Percentiles rank a stretch among this genome's conserved stretches.
Conservation (phyloP, 495 filamentous ascomycete genomes). For the Rhypophila decipiens region DNA sequence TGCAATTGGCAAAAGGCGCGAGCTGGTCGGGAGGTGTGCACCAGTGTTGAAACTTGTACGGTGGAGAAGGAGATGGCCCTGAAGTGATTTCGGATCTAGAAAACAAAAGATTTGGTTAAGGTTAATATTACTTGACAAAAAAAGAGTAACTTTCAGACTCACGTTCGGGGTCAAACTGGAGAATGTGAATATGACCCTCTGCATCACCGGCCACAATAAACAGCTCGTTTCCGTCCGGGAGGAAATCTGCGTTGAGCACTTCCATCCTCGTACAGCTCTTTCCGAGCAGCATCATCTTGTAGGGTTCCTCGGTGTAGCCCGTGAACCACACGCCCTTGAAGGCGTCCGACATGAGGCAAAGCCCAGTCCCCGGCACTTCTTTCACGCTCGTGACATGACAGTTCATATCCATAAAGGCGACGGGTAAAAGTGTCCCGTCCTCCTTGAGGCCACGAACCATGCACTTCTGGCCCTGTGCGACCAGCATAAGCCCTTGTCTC, state of each 20-base stretch:
- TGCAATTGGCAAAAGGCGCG: conserved; percentile 66
- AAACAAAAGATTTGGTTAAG: no score
- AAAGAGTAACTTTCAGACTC: conserved; percentile 17
- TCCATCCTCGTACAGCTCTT: conserved; percentile 72
- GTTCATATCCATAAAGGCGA: conserved; percentile 97
- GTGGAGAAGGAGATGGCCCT: conserved; percentile 80
- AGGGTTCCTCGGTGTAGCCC: conserved; percentile 91
- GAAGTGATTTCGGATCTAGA: conserved; percentile 84
- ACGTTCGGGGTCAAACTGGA: conserved; percentile 93
- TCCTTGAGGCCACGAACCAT: conserved; percentile 96
- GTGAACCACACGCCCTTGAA: conserved; percentile 92
- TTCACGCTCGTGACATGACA: conserved; percentile 80
- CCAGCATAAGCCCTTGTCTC: conserved; percentile 85
- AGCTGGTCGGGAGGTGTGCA: conserved; percentile 65
- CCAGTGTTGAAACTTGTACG: conserved; percentile 76
- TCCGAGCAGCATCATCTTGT: conserved; percentile 89
- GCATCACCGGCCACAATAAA: conserved; percentile 78
- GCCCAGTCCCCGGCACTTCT: conserved; percentile 72
- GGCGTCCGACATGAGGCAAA: conserved; percentile 80
- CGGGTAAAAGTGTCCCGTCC: conserved; percentile 82
- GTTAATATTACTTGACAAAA: conserved; percentile 17
- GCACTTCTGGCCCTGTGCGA: conserved; percentile 92
- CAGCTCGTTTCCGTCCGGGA: conserved; percentile 78
- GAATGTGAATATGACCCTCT: conserved; percentile 75
- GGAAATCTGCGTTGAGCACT: conserved; percentile 76